Base-by-base conservation (phyloP, 257 asterid species). In the Nemophila menziesii region DNA sequence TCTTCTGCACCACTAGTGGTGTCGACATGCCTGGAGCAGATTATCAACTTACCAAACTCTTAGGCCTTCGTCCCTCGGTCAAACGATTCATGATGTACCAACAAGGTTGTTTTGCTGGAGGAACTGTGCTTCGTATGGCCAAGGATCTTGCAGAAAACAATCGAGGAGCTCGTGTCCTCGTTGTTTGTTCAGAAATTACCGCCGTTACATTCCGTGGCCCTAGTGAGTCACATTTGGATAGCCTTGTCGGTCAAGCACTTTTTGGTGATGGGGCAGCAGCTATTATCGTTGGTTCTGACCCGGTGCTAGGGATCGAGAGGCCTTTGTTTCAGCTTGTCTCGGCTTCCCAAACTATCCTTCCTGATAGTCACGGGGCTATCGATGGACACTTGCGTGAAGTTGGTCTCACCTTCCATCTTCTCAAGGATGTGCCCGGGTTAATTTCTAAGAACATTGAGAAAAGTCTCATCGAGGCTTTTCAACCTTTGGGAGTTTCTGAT, bases 1-100 rank as follows among this genome's bases (percentile, higher is more conserved):
- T 83, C 4, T 83, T 83, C 58, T 83, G 94, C 59, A 76, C 94
- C 54, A 76, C 86, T 29, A 71, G 80, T 60, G 94, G 94, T 22
- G 89, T 79, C 33, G 92, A 82, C 80, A 82, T 82, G 89, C 92
- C 94, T 10, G 92, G 94, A 10, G 77, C 80, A 9, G 94, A 82
- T 74, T 79, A 69, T 61, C 81, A 77, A 51, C 81, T 83, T 5
- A 66, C 90, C 23, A 83, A 72, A 57, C 86, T 83, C 20, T 77
- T 79, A 22, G 90, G 86, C 43, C 90, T 83, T 29, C 68, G 74
- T 20, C 75, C 90, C 1, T 65, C 90, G 10, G 83, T 83, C 17
- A 69, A 64, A 45, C 75, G 95, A 7, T 55, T 63, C 63, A 80
- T 80, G 86, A 67, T 84, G 86, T 83, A 74, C 72, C 89, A 83